A percentile compares a stretch with the other conserved stretches of the same genome.
Evolutionary conservation across 257 asterid species (phyloP).

Genomic region (Plantago major): DNA sequence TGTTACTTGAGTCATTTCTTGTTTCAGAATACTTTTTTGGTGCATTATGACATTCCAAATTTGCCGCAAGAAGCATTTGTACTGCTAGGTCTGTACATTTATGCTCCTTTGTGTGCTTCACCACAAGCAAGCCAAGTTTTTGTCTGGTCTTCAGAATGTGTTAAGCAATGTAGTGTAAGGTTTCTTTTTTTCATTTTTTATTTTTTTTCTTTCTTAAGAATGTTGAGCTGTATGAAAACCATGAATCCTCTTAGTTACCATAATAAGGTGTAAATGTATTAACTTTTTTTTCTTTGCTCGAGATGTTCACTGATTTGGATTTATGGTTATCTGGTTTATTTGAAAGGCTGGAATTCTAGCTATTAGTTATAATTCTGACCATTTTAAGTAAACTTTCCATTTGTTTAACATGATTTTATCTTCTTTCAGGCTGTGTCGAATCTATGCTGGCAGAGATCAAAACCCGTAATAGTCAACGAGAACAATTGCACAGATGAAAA

Average conservation of each 20-base stretch:
- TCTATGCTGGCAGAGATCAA: slow-evolving; percentile 96
- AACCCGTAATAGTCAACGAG: slow-evolving; percentile 61
- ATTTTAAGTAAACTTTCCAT: too few species aligned
- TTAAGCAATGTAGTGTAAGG: too few species aligned
- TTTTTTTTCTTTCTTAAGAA: too few species aligned
- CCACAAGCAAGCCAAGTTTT: not conserved
- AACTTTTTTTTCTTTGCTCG: not conserved
- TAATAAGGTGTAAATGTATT: too few species aligned
- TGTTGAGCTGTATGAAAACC: too few species aligned
- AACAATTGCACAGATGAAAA: slow-evolving; percentile 65
- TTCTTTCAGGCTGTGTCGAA: slow-evolving; percentile 75
- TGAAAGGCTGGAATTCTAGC: too few species aligned
- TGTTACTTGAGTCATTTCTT: slow-evolving; percentile 18
- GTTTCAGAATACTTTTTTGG: slow-evolving; percentile 19
- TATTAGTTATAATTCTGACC: too few species aligned
- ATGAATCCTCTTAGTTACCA: too few species aligned
- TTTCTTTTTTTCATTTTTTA: too few species aligned
- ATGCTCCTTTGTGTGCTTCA: slow-evolving; percentile 17
- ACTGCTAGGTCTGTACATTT: slow-evolving; percentile 1
- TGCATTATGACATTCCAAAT: slow-evolving; percentile 7
- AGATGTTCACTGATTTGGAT: slow-evolving; percentile 21
- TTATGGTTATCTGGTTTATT: not conserved
- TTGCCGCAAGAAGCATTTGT: slow-evolving; percentile 9
- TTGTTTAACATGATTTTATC: slow-evolving; percentile 1
- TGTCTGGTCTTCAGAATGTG: not conserved